These are phyloP conservation scores for Monosporascus sp. DNA, from an alignment of 2,329 filamentous ascomycete genomes.

Conservation along the genomic window DNA sequence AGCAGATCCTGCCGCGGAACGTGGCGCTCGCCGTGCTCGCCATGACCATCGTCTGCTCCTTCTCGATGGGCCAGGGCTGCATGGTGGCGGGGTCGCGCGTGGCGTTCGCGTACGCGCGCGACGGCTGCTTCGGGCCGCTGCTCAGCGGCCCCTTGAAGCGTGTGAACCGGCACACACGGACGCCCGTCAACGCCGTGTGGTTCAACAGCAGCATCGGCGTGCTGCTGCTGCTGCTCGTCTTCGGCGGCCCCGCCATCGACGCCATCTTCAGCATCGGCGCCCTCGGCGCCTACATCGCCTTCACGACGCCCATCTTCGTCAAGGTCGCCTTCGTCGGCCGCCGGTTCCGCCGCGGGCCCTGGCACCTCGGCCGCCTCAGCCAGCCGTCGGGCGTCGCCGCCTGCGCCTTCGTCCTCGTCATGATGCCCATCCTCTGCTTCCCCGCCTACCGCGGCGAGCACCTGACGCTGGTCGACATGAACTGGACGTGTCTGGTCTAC, in stretches of 20 bases:
- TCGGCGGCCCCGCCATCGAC: slow-evolving; percentile 58
- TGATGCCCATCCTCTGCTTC: slow-evolving; percentile 64
- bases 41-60: slow-evolving; percentile 63
- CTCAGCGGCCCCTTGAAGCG: slow-evolving; percentile 51
- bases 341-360: slow-evolving; percentile 61
- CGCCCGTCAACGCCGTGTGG: slow-evolving; percentile 67
- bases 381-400: slow-evolving; percentile 52
- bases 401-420: slow-evolving; percentile 56
- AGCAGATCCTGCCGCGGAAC: slow-evolving; percentile 58
- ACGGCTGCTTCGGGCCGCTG: slow-evolving; percentile 59
- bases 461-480: slow-evolving; percentile 51
- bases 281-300: slow-evolving; percentile 61
- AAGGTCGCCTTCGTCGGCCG: slow-evolving; percentile 55
- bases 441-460: slow-evolving; percentile 52
- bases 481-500: slow-evolving; percentile 63
- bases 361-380: slow-evolving; percentile 59
- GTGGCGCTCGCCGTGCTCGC: slow-evolving; percentile 57
- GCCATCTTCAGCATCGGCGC: slow-evolving; percentile 68
- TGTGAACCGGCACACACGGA: slow-evolving; percentile 56
- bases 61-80: slow-evolving; percentile 68
- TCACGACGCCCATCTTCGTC: slow-evolving; percentile 54
- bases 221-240: slow-evolving; percentile 57
- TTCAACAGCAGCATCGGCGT: slow-evolving; percentile 58
- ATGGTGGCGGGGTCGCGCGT: slow-evolving; percentile 63
- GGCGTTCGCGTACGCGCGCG: slow-evolving; percentile 68